Conservation (phyloP, 2,329 filamentous ascomycete species). For the Akanthomyces dipterigenus region DNA sequence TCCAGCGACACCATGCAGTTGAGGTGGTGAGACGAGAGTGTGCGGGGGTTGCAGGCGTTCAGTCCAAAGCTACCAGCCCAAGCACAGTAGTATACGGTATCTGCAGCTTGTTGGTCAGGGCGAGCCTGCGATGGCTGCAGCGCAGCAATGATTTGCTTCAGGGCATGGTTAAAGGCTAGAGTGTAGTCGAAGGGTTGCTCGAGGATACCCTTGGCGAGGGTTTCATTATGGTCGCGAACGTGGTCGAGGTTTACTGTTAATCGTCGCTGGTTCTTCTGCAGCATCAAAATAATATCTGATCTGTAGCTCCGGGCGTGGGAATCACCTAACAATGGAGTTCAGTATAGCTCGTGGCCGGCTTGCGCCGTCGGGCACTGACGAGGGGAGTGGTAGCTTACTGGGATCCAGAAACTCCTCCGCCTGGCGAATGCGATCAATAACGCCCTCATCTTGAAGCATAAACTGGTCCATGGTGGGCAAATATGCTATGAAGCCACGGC, state of each 20-base stretch:
- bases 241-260: constrained; percentile 78
- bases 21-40: constrained; percentile 78
- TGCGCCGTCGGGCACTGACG: background rate
- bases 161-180: constrained; percentile 80
- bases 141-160: constrained; percentile 81
- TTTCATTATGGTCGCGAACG: constrained; percentile 77
- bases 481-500: background rate
- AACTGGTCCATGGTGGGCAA: constrained; percentile 57
- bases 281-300: constrained; percentile 76
- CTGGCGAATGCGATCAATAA: constrained; percentile 73
- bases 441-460: constrained; percentile 77
- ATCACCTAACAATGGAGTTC: constrained; percentile 23
- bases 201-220: constrained; percentile 73
- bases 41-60: constrained; percentile 89
- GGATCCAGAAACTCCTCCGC: constrained; percentile 94
- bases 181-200: constrained; percentile 82
- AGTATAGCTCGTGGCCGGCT: background rate
- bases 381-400: constrained; percentile 47
- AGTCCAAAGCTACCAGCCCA: constrained; percentile 94
- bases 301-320: constrained; percentile 66
- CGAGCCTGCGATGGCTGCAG: constrained; percentile 59
- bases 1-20: constrained; percentile 97
- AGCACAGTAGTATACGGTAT: constrained; percentile 92
- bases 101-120: constrained; percentile 66
- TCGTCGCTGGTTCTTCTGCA: constrained; percentile 59